These are phyloP conservation scores for Rhynchospora tenuis DNA, from an alignment of 176 grass and related monocot genomes.

Conservation along the genomic window DNA sequence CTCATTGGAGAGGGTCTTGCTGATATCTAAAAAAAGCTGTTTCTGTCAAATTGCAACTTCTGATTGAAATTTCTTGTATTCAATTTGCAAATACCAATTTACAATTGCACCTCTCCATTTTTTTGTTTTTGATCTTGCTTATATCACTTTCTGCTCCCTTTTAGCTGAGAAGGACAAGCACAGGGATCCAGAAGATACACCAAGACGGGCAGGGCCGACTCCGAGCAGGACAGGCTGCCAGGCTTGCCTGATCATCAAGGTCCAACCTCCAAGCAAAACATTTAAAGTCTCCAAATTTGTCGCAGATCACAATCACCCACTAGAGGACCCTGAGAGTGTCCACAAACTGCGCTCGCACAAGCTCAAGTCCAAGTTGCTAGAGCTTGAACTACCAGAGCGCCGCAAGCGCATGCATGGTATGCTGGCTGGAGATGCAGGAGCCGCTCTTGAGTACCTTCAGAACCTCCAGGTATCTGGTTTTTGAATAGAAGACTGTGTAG, in stretches of 20 bases:
- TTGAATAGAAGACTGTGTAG: not conserved
- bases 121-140: not conserved
- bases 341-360: conserved; percentile 68
- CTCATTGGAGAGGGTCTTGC: not conserved
- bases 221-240: conserved; percentile 68
- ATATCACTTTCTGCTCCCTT: not conserved
- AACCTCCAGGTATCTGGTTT: conserved; percentile 17
- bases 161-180: conserved; percentile 26
- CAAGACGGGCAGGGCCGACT: conserved; percentile 46
- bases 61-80: not conserved
- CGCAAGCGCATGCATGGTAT: conserved; percentile 54
- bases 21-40: not conserved
- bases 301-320: conserved; percentile 58
- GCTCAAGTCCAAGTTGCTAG: conserved; percentile 47
- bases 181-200: conserved; percentile 8
- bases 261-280: conserved; percentile 55
- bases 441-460: conserved; percentile 62
- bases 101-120: not conserved
- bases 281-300: conserved; percentile 56
- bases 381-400: conserved; percentile 46
- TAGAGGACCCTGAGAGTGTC: conserved; percentile 55
- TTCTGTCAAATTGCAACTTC: not conserved
- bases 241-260: conserved; percentile 71
- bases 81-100: not conserved
- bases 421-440: conserved; percentile 59